Evolutionary conservation across 768 basidiomycete genomes (phyloP), one percentile per base, ranked within the genome.

Genomic region (Mycena latifolia): DNA sequence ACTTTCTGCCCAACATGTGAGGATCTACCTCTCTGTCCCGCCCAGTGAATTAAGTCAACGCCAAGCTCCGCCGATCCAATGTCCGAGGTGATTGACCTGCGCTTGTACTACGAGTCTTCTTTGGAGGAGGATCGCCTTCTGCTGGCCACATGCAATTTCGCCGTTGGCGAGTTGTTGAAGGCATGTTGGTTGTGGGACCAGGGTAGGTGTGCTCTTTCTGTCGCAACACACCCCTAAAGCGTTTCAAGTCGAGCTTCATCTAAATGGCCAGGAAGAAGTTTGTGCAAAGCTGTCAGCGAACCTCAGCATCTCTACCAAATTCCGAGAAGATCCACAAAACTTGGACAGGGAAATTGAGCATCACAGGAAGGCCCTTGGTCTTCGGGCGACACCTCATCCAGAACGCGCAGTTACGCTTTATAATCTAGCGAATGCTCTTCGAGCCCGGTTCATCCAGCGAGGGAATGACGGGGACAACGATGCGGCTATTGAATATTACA

Each of bases 21-120:
- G 39, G 9, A 41, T 33, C 2, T 55, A 25, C 24, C 51, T 29
- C 28, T 31, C 15, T 53, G 12, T 35, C 14, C 25, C 29, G 51
- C n/a, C 28, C 51, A 53, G 51, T 35, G 17, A 31, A 53, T 53
- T 53, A 24, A 55, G 14, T 39, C 8, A 18, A 24, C n/a, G 54
- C 54, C 24, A 55, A 55, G 54, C 29, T 41, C 37, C 17, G n/a
- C 54, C 24, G 54, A 53, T 53, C 51, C 51, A 35, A 55, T 43
- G 54, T 55, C 54, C 25, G 54, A 55, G 33, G 41, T 28, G 22
- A 55, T 41, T 22, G 33, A 12, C 35, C 35, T 55, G 27, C 37
- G 54, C 54, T 29, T 55, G 3, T 55, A 55, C 31, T 55, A 55
- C 39, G 54, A 55, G 54, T 55, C 54, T 22, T 55, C 54, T 4